These are phyloP conservation scores for Fusarium denticulatum DNA, from an alignment of 2,329 filamentous ascomycete genomes.

Conservation along the genomic window DNA sequence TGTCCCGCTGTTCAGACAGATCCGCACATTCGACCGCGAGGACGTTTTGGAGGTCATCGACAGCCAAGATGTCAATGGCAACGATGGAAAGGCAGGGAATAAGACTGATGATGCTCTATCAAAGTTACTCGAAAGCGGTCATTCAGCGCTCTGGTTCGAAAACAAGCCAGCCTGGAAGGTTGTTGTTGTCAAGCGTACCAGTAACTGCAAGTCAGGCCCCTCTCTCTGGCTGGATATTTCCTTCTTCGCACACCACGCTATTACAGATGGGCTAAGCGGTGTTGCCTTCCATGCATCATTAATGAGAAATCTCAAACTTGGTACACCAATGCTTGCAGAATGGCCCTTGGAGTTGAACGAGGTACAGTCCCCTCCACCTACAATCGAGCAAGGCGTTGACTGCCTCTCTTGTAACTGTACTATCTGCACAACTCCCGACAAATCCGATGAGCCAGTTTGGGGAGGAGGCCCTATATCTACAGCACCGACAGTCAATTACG, in stretches of 20 bases:
- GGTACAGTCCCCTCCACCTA: neutral
- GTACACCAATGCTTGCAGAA: rapidly evolving
- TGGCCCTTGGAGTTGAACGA: conserved; percentile 13
- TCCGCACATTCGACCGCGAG: neutral
- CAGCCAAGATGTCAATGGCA: rapidly evolving
- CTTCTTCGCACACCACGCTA: conserved; percentile 23
- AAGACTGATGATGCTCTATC: rapidly evolving
- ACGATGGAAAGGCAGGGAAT: rapidly evolving
- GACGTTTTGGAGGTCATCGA: neutral
- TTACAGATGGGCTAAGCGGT: conserved; percentile 19
- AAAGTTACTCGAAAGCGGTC: neutral
- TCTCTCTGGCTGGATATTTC: neutral
- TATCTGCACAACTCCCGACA: neutral
- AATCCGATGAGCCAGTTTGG: neutral
- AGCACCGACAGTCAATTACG: neutral
- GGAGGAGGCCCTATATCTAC: neutral
- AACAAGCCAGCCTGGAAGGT: conserved; percentile 21
- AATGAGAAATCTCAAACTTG: neutral
- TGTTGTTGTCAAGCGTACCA: neutral
- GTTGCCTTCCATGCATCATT: conserved; percentile 13
- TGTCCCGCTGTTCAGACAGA: neutral
- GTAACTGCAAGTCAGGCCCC: rapidly evolving
- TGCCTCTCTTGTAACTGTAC: neutral
- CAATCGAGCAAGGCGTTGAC: conserved; percentile 1
- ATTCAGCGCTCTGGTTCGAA: neutral